phyloP scores from a whole-genome alignment of 306 rosid genomes.

The Acacia melanoxylon region DNA sequence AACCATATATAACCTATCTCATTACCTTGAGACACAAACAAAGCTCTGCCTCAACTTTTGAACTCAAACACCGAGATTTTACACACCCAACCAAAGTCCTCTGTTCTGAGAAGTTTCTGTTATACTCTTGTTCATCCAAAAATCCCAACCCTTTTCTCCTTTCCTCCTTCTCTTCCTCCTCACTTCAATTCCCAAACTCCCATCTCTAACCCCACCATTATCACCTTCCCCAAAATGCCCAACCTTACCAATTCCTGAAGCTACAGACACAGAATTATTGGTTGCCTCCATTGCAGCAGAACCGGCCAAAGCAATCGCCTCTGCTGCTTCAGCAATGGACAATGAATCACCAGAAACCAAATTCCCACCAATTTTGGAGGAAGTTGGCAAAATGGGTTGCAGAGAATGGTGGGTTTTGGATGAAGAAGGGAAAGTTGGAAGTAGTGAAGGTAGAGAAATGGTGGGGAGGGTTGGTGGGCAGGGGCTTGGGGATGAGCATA shows the following conservation, averaged over 20 bases:
- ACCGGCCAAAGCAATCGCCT: slow-evolving; percentile 43
- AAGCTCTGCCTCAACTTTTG: slow-evolving; percentile 62
- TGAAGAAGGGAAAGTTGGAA: slow-evolving; percentile 39
- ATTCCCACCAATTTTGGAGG: slow-evolving; percentile 41
- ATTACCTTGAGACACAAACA: slow-evolving; percentile 66
- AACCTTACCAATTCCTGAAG: slow-evolving; percentile 27
- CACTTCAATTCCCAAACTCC: slow-evolving; percentile 35
- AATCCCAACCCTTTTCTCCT: slow-evolving; percentile 46
- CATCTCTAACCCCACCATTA: slow-evolving; percentile 25
- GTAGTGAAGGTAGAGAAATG: slow-evolving; percentile 51
- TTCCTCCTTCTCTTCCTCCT: slow-evolving; percentile 59
- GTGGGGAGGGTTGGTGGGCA: slow-evolving; percentile 52
- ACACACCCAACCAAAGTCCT: slow-evolving; percentile 32
- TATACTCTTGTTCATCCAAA: slow-evolving; percentile 27
- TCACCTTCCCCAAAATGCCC: slow-evolving; percentile 39
- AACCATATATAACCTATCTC: background rate
- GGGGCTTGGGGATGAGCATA: slow-evolving; percentile 61
- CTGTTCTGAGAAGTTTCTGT: slow-evolving; percentile 21
- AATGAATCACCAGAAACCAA: slow-evolving; percentile 51
- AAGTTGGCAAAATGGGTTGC: slow-evolving; percentile 36
- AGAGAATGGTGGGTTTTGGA: slow-evolving; percentile 43
- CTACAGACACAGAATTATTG: slow-evolving; percentile 44
- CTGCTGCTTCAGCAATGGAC: slow-evolving; percentile 43
- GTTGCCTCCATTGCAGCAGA: slow-evolving; percentile 45
- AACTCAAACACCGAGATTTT: slow-evolving; percentile 49